Base-by-base conservation (phyloP, 257 asterid species). In the Forsythia viridissima region DNA sequence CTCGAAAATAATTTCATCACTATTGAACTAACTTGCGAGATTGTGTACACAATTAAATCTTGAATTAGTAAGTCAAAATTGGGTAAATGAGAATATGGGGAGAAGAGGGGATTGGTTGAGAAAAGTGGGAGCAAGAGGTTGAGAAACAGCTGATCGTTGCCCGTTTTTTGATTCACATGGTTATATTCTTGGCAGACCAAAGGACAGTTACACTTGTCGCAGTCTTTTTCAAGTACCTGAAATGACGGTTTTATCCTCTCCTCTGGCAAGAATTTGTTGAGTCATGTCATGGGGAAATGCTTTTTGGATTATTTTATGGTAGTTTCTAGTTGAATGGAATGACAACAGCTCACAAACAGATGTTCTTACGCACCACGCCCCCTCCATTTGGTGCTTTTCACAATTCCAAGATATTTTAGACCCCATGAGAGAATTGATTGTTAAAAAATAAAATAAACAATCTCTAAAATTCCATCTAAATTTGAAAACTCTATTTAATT, bases 361-460 rank as follows among this genome's bases (percentile, higher is more conserved):
- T 82, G 85, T 79, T 51, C 68, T 72, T 59, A 52, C 82, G 82
- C 86, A 84, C 92, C 83, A 74, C 78, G 81, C 4, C 3, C 76
- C 76, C 72, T 74, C 81, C 86, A 82, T 69, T 82, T 79, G 86
- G 85, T 82, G 72, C 78, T 85, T 57, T 57, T 57, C 36, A 30
- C 34, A 30, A 0, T 20, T 55, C 16, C 24, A 8, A 5, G 21
- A 16, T 55, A 16, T 55, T 55, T 55, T 55, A 48, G 34, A 30
- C 34, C 34, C 34, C 34, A 30, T 30, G 34, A 30, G 34, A 30
- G 34, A 30, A 30, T 30, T 0, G 1, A 30, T 30, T 41, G 5
- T 3, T 41, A 3, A 43, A 1, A 43, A 6, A 30, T 0, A 42
- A 42, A 8, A 8, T 2, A 42, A 42, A 42, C 34, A 30, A 30